A percentile compares a stretch with the other conserved stretches of the same genome.
These are phyloP conservation scores for Smallanthus sonchifolius DNA, from an alignment of 129 eudicot genomes.

Conservation along the genomic window DNA sequence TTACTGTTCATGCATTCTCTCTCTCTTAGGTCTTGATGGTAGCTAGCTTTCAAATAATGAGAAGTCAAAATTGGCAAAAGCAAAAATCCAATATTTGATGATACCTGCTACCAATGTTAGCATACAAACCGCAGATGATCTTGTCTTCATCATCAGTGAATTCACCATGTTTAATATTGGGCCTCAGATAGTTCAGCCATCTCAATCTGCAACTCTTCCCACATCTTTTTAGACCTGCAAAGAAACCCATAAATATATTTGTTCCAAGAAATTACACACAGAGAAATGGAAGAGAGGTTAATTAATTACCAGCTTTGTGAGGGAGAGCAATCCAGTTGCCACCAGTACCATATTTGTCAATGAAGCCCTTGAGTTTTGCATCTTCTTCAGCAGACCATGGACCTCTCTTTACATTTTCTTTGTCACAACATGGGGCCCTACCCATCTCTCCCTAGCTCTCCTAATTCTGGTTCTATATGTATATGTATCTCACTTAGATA, in stretches of 20 bases:
- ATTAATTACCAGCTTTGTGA: conserved; percentile 71
- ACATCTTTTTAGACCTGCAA: conserved; percentile 81
- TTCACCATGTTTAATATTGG: conserved; percentile 87
- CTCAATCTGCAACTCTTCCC: conserved; percentile 94
- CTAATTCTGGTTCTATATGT: conserved; percentile 18
- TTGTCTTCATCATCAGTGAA: conserved; percentile 86
- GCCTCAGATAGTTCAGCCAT: conserved; percentile 91
- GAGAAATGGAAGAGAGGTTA: no score
- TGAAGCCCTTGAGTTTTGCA: conserved; percentile 73
- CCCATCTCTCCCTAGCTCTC: conserved; percentile 56
- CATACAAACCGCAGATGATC: conserved; percentile 61
- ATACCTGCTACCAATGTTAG: conserved; percentile 85
- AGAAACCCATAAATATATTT: not conserved
- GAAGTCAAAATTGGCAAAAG: conserved; percentile 14
- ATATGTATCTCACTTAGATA: conserved; percentile 26
- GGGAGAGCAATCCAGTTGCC: conserved; percentile 97
- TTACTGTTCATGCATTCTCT: no score
- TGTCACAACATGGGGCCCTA: conserved; percentile 96
- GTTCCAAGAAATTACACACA: no score
- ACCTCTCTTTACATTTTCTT: conserved; percentile 86
- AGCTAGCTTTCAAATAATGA: not conserved
- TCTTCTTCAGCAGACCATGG: conserved; percentile 99
- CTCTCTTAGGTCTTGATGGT: not conserved
- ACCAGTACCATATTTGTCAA: conserved; percentile 76
- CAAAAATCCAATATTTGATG: conserved; percentile 15